These are phyloP conservation scores for Lactarius sanguifluus DNA, from an alignment of 768 basidiomycete genomes.

Conservation along the genomic window DNA sequence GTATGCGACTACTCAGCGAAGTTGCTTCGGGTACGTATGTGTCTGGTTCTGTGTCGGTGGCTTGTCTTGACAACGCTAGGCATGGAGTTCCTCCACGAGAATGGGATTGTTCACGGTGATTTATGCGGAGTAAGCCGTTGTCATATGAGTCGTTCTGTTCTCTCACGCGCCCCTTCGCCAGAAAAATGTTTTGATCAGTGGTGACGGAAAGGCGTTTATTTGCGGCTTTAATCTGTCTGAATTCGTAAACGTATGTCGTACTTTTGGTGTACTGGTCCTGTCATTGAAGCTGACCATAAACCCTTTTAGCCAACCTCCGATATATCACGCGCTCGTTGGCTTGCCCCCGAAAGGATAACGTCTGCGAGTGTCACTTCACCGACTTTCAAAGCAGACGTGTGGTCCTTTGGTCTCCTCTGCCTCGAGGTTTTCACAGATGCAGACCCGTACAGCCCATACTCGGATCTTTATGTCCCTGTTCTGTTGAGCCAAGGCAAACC, in stretches of 20 bases:
- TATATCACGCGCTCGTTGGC: slow-evolving; percentile 16
- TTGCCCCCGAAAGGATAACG: slow-evolving; percentile 20
- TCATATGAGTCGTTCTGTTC: not conserved
- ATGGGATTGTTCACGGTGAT: slow-evolving; percentile 28
- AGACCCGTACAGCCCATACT: slow-evolving; percentile 11
- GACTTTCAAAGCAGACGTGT: slow-evolving; percentile 16
- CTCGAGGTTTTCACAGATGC: slow-evolving; percentile 21
- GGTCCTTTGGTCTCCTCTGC: slow-evolving; percentile 25
- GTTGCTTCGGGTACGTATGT: slow-evolving; percentile 39
- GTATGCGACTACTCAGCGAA: slow-evolving; percentile 41
- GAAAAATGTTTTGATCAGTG: slow-evolving; percentile 48
- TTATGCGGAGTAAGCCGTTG: slow-evolving; percentile 29
- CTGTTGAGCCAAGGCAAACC: slow-evolving; percentile 6
- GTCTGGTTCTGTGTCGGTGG: slow-evolving; percentile 10
- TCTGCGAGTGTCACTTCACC: not conserved
- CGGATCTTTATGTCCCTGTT: slow-evolving; percentile 9
- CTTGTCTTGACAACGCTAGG: slow-evolving; percentile 18
- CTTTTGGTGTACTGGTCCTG: not conserved
- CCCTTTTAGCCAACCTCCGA: slow-evolving; percentile 34
- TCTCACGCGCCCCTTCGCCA: slow-evolving; percentile 24
- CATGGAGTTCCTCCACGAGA: slow-evolving; percentile 26
- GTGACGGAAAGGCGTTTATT: slow-evolving; percentile 41
- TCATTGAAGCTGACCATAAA: not conserved
- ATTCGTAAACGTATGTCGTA: slow-evolving; percentile 8
- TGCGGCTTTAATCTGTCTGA: slow-evolving; percentile 49